A percentile compares a stretch with the other conserved stretches of the same genome.
Conservation (phyloP, 805 yeast genomes). For the Lachancea dasiensis region DNA sequence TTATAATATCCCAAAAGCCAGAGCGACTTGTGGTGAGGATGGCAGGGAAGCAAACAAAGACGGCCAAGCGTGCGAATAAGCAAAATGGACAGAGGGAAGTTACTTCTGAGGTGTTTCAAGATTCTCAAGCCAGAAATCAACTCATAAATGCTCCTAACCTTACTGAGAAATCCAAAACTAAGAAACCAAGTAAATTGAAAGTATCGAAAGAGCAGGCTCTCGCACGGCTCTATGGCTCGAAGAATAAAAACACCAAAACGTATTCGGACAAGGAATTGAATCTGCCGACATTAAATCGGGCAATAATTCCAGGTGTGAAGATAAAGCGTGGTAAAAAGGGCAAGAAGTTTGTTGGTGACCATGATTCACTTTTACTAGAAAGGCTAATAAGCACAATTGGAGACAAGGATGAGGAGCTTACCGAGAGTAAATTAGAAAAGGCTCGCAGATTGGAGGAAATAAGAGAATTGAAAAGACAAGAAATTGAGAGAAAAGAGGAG, state of each 20-base stretch:
- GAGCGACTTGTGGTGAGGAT: conserved; percentile 27
- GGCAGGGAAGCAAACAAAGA: conserved; percentile 56
- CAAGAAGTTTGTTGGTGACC: conserved; percentile 68
- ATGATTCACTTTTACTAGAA: conserved; percentile 54
- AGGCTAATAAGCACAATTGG: conserved; percentile 76
- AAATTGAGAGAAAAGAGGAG: conserved; percentile 77
- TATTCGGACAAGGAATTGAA: conserved; percentile 75
- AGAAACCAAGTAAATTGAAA: conserved; percentile 43
- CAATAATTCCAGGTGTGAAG: conserved; percentile 79
- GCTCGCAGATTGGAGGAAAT: conserved; percentile 85
- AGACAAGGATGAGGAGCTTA: conserved; percentile 68
- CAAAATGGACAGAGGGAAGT: conserved; percentile 52
- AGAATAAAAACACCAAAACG: conserved; percentile 40
- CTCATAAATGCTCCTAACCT: conserved; percentile 47
- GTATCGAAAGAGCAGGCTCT: conserved; percentile 63
- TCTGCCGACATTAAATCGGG: conserved; percentile 73
- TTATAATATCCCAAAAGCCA: not conserved
- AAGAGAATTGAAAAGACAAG: conserved; percentile 79
- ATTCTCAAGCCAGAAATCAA: conserved; percentile 63
- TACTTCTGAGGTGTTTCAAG: conserved; percentile 60
- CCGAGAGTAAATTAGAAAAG: conserved; percentile 86
- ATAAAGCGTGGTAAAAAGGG: conserved; percentile 81
- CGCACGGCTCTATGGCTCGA: conserved; percentile 62
- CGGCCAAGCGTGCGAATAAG: conserved; percentile 48
- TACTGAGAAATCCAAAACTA: conserved; percentile 51